Evolutionary conservation across 441 rosid species (phyloP), one percentile per base, ranked within the genome.

Genomic region (Biscutella laevigata): DNA sequence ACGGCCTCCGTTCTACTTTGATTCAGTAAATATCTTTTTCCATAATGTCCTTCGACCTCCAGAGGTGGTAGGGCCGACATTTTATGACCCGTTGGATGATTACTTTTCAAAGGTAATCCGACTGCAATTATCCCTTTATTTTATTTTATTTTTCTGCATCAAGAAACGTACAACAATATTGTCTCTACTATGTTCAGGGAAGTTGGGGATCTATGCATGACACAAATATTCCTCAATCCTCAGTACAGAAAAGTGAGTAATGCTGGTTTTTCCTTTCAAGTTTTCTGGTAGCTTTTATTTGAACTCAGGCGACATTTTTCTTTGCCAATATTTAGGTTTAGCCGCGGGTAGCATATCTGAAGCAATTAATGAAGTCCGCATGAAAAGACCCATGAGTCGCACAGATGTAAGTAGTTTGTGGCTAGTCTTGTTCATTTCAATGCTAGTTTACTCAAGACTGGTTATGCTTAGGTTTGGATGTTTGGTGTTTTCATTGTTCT

Each of bases 41-140:
- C 94, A 86, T 69, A 94, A 94, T 68, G 96, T 94, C 45, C 72
- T 94, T 71, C 99, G 75, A 61, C 97, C 97, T 62, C 97, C 97
- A 6, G 82, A 76, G 63, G 95, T 84, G 70, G 75, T 81, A 51
- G 84, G 84, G 19, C 75, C 71, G 48, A 62, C 81, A 13, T 71
- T 71, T 78, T 78, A 76, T 66, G 90, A 86, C 64, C 62, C 86
- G 34, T 58, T 80, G 71, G 76, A 72, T 41, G 73, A 72, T 64
- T 82, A 84, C 82, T 61, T 82, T 57, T 84, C 78, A 65, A 86
- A 82, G 94, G 99, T 92, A 82, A 78, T n/a, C n/a, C n/a, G n/a
- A n/a, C n/a, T n/a, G n/a, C n/a, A n/a, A n/a, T n/a, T n/a, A n/a
- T n/a, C n/a, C n/a, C n/a, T n/a, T n/a, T n/a, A n/a, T n/a, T n/a